Base-by-base conservation (phyloP, 768 basidiomycete genomes). In the Russula compacta region DNA sequence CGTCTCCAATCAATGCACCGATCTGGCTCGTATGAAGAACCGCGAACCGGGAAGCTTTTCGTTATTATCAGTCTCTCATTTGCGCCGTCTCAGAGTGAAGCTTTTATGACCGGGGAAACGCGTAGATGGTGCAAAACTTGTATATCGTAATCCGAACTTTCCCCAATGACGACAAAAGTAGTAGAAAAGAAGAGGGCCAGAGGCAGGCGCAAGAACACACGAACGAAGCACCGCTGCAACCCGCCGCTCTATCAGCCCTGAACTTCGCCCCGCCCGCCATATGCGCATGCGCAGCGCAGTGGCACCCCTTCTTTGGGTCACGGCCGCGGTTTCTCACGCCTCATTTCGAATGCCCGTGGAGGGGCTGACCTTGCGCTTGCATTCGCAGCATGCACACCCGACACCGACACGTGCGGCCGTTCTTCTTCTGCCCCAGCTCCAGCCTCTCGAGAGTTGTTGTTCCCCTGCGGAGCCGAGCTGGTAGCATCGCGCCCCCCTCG, bases 331-430 rank as follows among this genome's bases (percentile, higher is more conserved):
- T 24, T 47, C 44, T 52, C 44, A 56, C 15, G 19, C 60, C 17
- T 24, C 29, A 9, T 38, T 15, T 29, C 38, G 33, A 9, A 11
- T 47, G 24, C 39, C 10, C 51, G 24, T 63, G 61, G 0, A 63
- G 61, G 5, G 61, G 61, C 6, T n/a, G 51, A 7, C 61, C 39
- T 17, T 32, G 38, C 56, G 61, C 61, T 40, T 63, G 56, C 33
- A 24, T 54, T 32, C 61, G 56, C n/a, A 63, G 10, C 0, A n/a
- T 49, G n/a, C 61, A 63, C 46, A 63, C 61, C 0, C 61, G 61
- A 54, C 61, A 63, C 40, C 61, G 61, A 58, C 61, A 63, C 21
- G 24, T 29, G 24, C 24, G 24, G 3, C 21, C 33, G 32, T 29
- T 21, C 2, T 54, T 58, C 47, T 19, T 14, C 46, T 14, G 46